These are phyloP conservation scores for Solanum okadae DNA, from an alignment of 257 asterid genomes.

Conservation along the genomic window DNA sequence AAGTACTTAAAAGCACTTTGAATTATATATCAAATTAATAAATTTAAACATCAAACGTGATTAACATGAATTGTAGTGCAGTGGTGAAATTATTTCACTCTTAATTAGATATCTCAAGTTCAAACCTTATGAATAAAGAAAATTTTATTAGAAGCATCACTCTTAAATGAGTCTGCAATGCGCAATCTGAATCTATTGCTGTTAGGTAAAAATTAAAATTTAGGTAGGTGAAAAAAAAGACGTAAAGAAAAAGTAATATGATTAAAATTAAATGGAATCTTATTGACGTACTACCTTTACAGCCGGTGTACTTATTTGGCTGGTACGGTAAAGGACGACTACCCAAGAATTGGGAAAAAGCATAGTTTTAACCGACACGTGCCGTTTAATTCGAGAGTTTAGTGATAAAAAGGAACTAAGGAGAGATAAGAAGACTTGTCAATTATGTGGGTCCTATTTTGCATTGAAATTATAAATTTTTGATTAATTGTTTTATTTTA, in stretches of 20 bases:
- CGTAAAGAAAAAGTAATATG: neutral
- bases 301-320: neutral
- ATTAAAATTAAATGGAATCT: neutral
- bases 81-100: too few species aligned
- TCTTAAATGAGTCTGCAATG: rapidly evolving
- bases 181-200: neutral
- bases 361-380: neutral
- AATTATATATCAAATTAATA: too few species aligned
- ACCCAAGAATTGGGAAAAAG: neutral
- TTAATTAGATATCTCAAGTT: rapidly evolving
- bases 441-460: neutral
- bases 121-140: too few species aligned
- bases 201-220: neutral
- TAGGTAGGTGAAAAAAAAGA: neutral
- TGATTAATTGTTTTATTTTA: neutral
- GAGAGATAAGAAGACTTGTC: neutral
- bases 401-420: neutral
- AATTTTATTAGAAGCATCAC: too few species aligned
- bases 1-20: too few species aligned
- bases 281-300: neutral
- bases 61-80: too few species aligned
- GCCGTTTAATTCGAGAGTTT: neutral
- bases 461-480: neutral
- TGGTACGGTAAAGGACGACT: neutral
- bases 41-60: too few species aligned